Percentiles rank a stretch among this genome's conserved stretches.
These are phyloP conservation scores for Saccharomycopsis schoenii DNA, from an alignment of 805 yeast species.

Conservation along the genomic window DNA sequence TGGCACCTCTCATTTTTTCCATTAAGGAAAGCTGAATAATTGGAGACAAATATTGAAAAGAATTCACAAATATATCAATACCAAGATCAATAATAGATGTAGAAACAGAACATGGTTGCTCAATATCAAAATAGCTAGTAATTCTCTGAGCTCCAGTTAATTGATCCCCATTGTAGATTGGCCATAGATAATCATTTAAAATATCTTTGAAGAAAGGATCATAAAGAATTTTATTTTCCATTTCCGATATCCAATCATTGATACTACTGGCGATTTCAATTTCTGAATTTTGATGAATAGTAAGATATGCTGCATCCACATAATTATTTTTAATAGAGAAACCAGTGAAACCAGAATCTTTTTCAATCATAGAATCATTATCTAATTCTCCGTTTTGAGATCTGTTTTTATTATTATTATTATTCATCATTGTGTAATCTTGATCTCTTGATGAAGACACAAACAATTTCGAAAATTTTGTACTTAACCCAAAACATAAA, in stretches of 20 bases:
- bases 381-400: background rate
- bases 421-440: background rate
- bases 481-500: constrained; percentile 43
- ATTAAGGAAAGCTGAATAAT: constrained; percentile 83
- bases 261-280: constrained; percentile 25
- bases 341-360: constrained; percentile 18
- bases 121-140: constrained; percentile 25
- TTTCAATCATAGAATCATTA: background rate
- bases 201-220: constrained; percentile 19
- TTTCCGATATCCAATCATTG: constrained; percentile 14
- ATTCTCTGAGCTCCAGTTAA: constrained; percentile 27
- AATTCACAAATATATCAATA: constrained; percentile 60
- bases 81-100: constrained; percentile 65
- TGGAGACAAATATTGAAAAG: constrained; percentile 61
- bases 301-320: background rate
- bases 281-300: background rate
- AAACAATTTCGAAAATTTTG: constrained; percentile 30
- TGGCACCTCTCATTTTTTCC: constrained; percentile 58
- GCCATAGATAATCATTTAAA: constrained; percentile 17
- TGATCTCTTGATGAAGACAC: constrained; percentile 26
- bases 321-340: background rate
- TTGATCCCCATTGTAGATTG: constrained; percentile 18
- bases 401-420: background rate
- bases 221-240: constrained; percentile 21
- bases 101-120: constrained; percentile 24